Percentiles rank a stretch among this genome's conserved stretches.
phyloP scores from a whole-genome alignment of 345 rosid species.

The Diplotaxis tenuifolia region DNA sequence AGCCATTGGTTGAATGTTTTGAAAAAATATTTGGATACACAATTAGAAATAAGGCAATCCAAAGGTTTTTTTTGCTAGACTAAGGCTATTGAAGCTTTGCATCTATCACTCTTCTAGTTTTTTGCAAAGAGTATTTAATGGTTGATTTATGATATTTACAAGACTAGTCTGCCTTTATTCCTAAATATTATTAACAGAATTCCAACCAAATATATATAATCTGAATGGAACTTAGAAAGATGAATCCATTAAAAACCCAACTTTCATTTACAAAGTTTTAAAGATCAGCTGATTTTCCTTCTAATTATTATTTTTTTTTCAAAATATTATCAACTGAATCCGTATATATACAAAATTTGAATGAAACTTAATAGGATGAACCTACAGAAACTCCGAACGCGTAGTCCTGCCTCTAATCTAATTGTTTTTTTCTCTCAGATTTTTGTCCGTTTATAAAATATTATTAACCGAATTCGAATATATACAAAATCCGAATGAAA shows the following conservation, averaged over 20 bases:
- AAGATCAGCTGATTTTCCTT: not conserved
- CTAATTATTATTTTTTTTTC: too few species aligned
- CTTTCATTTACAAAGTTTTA: too few species aligned
- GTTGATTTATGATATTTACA: not conserved
- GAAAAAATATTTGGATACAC: too few species aligned
- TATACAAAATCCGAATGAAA: not conserved
- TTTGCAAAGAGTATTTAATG: not conserved
- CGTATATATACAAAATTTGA: too few species aligned
- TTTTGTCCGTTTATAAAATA: not conserved
- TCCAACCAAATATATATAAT: not conserved
- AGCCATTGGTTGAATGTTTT: too few species aligned
- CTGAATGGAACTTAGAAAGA: not conserved
- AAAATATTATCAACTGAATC: not conserved
- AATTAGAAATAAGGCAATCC: constrained; percentile 24
- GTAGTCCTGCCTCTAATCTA: not conserved
- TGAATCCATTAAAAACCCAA: not conserved
- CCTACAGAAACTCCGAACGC: too few species aligned
- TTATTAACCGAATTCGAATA: not conserved
- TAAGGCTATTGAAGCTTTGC: too few species aligned
- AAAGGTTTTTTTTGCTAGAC: too few species aligned
- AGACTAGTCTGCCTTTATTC: not conserved
- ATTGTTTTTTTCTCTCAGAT: not conserved
- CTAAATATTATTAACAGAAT: not conserved
- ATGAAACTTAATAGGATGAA: too few species aligned
- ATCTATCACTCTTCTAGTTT: too few species aligned